These are phyloP conservation scores for Penicillium vulpinum DNA, from an alignment of 2,329 filamentous ascomycete species.

Conservation along the genomic window DNA sequence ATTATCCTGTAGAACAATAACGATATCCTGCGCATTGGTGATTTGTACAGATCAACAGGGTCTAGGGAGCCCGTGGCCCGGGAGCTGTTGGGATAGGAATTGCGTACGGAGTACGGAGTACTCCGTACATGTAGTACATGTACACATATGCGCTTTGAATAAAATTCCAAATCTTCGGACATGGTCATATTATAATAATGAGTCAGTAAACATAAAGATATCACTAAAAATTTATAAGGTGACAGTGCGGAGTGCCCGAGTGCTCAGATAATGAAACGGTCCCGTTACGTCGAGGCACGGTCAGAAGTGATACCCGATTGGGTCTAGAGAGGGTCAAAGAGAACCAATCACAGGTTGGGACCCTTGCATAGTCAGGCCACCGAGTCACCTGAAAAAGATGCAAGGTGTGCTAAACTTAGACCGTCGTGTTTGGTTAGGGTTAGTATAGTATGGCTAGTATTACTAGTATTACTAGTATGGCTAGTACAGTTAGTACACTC, in stretches of 20 bases:
- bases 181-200: too few relatives aligned
- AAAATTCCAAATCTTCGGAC: neutral
- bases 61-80: neutral
- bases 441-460: too few relatives aligned
- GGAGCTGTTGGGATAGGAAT: constrained; percentile 3
- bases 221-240: constrained; percentile 18
- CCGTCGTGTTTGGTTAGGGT: neutral
- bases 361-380: constrained; percentile 28
- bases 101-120: too few relatives aligned
- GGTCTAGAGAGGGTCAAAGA: neutral
- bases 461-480: too few relatives aligned
- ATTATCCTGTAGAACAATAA: neutral
- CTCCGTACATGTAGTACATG: neutral
- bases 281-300: neutral
- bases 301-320: constrained; percentile 4
- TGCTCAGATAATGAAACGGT: neutral
- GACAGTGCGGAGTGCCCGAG: constrained; percentile 32
- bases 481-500: too few relatives aligned
- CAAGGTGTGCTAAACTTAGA: constrained; percentile 29
- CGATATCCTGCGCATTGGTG: constrained; percentile 6
- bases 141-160: neutral
- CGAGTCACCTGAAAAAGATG: constrained; percentile 25
- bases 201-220: neutral
- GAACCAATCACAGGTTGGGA: constrained; percentile 18
- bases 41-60: constrained; percentile 17